Percentiles rank a stretch among this genome's conserved stretches.
phyloP scores from a whole-genome alignment of 306 rosid genomes.

The Oemleria cerasiformis region DNA sequence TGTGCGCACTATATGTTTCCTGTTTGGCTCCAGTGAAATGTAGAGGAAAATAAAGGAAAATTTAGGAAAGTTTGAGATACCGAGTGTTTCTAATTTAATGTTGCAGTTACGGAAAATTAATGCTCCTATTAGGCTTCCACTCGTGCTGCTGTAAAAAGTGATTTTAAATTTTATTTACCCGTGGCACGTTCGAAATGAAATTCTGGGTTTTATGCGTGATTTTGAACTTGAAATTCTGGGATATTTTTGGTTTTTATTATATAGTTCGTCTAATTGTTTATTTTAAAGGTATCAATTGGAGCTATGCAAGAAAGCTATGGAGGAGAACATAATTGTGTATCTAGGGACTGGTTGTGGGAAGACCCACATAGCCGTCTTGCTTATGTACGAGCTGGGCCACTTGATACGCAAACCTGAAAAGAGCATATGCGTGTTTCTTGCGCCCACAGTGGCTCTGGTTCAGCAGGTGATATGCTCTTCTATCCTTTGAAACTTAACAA shows the following conservation, averaged over 20 bases:
- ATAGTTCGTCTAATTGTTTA: constrained; percentile 1
- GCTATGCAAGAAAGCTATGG: constrained; percentile 73
- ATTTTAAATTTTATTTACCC: background rate
- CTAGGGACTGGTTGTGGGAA: constrained; percentile 95
- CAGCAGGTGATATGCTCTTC: constrained; percentile 58
- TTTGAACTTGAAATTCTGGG: background rate
- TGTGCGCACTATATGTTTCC: background rate
- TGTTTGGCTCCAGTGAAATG: constrained; percentile 21
- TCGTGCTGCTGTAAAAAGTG: background rate
- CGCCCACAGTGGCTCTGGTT: constrained; percentile 90
- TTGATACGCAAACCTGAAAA: constrained; percentile 69
- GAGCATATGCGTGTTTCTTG: constrained; percentile 75
- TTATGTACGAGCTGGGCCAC: constrained; percentile 66
- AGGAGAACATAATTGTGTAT: constrained; percentile 86
- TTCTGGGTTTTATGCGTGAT: background rate
- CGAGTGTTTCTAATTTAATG: background rate
- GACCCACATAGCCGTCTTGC: constrained; percentile 89
- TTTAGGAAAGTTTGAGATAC: background rate
- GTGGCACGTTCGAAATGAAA: background rate
- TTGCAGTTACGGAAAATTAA: background rate
- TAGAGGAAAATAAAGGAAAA: background rate
- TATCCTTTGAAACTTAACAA: constrained; percentile 14
- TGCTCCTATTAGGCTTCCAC: background rate
- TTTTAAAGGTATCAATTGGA: constrained; percentile 76
- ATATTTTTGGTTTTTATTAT: background rate